Percentiles rank a stretch among this genome's conserved stretches.
These are phyloP conservation scores for Canna indica DNA, from an alignment of 176 grass and related monocot species.

Conservation along the genomic window DNA sequence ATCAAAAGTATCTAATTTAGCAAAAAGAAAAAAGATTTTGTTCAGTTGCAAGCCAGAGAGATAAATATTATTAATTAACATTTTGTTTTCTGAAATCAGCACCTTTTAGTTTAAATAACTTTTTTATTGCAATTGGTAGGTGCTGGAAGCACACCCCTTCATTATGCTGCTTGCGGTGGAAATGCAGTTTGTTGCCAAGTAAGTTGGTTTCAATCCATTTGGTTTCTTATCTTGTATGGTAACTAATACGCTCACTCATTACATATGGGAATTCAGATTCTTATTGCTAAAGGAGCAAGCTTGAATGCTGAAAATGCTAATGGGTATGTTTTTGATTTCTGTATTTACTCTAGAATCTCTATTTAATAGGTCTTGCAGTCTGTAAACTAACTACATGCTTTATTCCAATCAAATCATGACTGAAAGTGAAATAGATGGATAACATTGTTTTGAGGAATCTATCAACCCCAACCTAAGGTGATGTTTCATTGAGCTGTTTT, in stretches of 20 bases:
- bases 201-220: constrained; percentile 15
- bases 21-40: background rate
- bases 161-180: constrained; percentile 91
- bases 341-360: background rate
- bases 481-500: too few species aligned
- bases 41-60: background rate
- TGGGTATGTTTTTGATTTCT: constrained; percentile 31
- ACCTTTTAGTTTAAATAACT: background rate
- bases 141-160: constrained; percentile 80
- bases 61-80: background rate
- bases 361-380: background rate
- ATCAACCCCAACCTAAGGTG: background rate
- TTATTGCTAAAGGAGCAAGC: constrained; percentile 67
- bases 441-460: background rate
- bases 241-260: constrained; percentile 8
- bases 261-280: constrained; percentile 36
- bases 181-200: constrained; percentile 82
- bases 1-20: background rate
- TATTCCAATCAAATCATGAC: background rate
- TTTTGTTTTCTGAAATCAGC: background rate
- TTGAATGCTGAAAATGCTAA: constrained; percentile 50
- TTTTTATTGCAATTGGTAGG: constrained; percentile 40
- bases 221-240: background rate
- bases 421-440: background rate
- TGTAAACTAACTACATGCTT: background rate